Evolutionary conservation across 306 rosid species (phyloP).

Genomic region (Gleditsia sinensis): DNA sequence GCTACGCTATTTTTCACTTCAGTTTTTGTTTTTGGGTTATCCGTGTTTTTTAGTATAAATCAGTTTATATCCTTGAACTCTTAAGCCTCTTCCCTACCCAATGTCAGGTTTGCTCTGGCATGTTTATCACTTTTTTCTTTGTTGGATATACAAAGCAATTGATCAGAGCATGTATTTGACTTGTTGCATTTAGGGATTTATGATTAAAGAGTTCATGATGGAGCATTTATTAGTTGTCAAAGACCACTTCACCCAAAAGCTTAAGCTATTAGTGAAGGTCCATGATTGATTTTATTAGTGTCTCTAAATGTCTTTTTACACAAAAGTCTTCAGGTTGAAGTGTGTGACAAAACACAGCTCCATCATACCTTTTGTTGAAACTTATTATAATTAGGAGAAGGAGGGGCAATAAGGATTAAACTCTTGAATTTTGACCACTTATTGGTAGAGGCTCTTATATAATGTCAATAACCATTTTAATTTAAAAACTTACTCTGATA

Average conservation of each 20-base stretch:
- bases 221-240: background rate
- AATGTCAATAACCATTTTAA: background rate
- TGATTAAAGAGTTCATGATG: slow-evolving; percentile 8
- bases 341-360: background rate
- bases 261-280: background rate
- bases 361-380: background rate
- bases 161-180: background rate
- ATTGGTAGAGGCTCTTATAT: background rate
- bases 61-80: background rate
- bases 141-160: background rate
- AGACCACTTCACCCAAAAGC: background rate
- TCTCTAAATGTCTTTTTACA: background rate
- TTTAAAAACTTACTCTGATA: background rate
- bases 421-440: background rate
- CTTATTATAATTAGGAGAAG: background rate
- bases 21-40: background rate
- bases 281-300: background rate
- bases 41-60: background rate
- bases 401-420: background rate
- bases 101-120: background rate
- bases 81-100: background rate
- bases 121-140: background rate
- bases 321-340: background rate
- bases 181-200: background rate
- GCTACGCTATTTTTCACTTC: background rate